Base-by-base conservation (phyloP, 768 basidiomycete species). In the Lepiota brunneoincarnata region DNA sequence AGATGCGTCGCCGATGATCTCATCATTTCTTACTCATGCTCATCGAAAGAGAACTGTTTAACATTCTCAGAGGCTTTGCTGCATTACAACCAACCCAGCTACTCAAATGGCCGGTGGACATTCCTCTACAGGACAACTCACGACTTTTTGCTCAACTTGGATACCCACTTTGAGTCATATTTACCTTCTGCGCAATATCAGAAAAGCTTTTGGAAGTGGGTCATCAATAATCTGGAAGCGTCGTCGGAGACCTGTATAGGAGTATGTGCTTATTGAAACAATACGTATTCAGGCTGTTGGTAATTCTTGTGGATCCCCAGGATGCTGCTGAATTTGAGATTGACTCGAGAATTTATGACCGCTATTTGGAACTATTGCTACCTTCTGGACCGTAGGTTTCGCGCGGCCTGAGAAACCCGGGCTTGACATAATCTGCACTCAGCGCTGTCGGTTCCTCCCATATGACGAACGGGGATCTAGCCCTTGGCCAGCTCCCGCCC, bases 171-270 rank as follows among this genome's bases (percentile, higher is more conserved):
- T 37, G 59, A 67, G 47, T 60, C 61, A 23, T 89, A 84, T 60
- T 79, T 88, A 3, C 87, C 89, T 0, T 85, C 89, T 0, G 56
- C 59, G 15, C 73, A 80, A 58, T 89, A 86, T 58, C 87, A 87
- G 57, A 70, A 70, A 44, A 56, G 64, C 2, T 92, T 90, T 63
- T 91, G 88, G 88, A 91, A 91, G 68, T 86, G 84, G 80, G 74
- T 72, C 0, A 78, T 91, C 17, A 61, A 65, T 18, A 64, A 72
- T 35, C 69, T 91, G 35, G 89, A 90, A 51, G 40, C 15, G n/a
- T 20, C 28, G 37, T 50, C 72, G n/a, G 79, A 86, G 75, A 84
- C 76, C 75, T 59, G 76, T 69, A 3, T 18, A 39, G n/a, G 42
- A 24, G 49, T 36, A n/a, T 51, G 49, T 34, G 26, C 17, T 56